Evolutionary conservation across 108 stramenopile genomes (phyloP), one percentile per base, ranked within the genome.

Genomic region (Pseudonitzschia delicatissima): DNA sequence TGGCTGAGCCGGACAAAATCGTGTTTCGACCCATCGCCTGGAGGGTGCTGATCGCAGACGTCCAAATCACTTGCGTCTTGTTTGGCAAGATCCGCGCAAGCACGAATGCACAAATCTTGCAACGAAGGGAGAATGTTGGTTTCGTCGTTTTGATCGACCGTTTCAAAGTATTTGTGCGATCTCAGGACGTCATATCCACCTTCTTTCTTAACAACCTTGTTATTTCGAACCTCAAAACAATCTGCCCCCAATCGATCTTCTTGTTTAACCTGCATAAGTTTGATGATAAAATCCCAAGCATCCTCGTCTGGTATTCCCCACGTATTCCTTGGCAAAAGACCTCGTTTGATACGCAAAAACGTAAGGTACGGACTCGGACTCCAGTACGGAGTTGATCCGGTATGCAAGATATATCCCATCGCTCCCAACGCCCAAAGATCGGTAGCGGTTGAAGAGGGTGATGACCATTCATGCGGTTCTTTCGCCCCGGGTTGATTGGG

Each of bases 371-470:
- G 93, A 58, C 83, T 85, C n/a, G 89, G 82, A 60, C 77, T 77
- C 79, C 85, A 83, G 74, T 87, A 96, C 17, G 92, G 88, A 23
- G 87, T 79, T 23, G 68, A 76, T 25, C 96, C 96, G 2, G 87
- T 79, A 36, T 82, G 70, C 45, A 96, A 36, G 50, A 91, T 90
- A 68, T 85, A 92, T 18, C 80, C 60, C 47, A 93, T 60, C 1
- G 86, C 84, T 35, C 95, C 92, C 21, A 91, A 69, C 2, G 85
- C 85, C 92, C 93, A 96, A 53, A 96, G 73, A 73, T 96, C 95
- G 13, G 83, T 77, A n/a, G 53, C 53, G 47, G 47, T 23, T 6
- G 47, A 23, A 34, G 84, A 77, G 40, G 84, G 79, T 55, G 81
- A 73, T 4, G 82, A 74, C 8, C 74, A 73, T 12, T 47, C 8